phyloP scores from a whole-genome alignment of 1,284 basidiomycete species.

The Moniliophthora roreri region DNA sequence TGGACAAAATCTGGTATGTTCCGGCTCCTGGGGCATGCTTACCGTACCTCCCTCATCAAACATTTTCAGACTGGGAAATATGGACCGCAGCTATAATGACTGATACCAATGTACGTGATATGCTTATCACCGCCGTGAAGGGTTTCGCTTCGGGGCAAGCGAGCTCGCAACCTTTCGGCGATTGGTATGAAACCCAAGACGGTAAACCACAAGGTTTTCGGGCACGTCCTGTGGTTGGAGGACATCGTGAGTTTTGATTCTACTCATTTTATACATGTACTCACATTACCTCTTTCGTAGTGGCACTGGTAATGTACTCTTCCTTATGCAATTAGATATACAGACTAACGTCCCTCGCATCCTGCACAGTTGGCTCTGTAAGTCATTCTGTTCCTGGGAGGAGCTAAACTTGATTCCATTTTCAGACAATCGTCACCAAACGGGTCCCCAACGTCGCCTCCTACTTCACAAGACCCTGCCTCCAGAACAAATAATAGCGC shows the following conservation, averaged over 20 bases:
- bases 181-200: conserved; percentile 63
- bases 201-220: conserved; percentile 50
- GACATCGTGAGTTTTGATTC: conserved; percentile 33
- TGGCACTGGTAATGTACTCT: background rate
- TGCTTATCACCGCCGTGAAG: conserved; percentile 54
- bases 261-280: background rate
- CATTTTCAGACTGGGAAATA: conserved; percentile 57
- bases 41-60: conserved; percentile 1
- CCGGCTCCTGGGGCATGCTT: background rate
- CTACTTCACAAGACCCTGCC: too few relatives aligned
- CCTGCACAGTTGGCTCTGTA: too few relatives aligned
- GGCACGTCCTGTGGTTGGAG: conserved; percentile 62
- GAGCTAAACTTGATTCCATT: too few relatives aligned
- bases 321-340: too few relatives aligned
- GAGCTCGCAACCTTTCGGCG: conserved; percentile 53
- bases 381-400: too few relatives aligned
- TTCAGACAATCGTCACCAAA: too few relatives aligned
- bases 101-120: conserved; percentile 47
- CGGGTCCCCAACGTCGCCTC: too few relatives aligned
- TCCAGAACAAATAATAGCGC: too few relatives aligned
- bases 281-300: background rate
- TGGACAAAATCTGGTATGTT: conserved; percentile 61
- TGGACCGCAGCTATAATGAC: conserved; percentile 60
- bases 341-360: too few relatives aligned
- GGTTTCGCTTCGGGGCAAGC: conserved; percentile 55